Conservation (phyloP, 1,284 basidiomycete species). For the Apiotrichum domesticum region DNA sequence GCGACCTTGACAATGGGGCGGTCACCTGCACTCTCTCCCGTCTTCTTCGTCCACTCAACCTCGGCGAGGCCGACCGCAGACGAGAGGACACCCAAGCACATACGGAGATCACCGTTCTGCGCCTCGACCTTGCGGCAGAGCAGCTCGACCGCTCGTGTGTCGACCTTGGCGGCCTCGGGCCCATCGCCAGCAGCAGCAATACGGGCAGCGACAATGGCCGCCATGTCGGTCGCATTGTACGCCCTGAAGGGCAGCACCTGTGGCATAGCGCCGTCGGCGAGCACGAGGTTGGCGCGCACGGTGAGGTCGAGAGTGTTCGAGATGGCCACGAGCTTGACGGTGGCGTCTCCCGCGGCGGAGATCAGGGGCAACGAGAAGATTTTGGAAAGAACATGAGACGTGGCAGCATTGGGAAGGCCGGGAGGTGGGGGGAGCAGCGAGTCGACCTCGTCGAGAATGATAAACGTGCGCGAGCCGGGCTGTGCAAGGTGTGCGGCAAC, state of each 20-base stretch:
- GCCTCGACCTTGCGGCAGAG: constrained; percentile 46
- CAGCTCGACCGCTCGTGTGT: constrained; percentile 43
- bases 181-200: constrained; percentile 16
- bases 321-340: constrained; percentile 45
- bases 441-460: constrained; percentile 48
- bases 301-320: constrained; percentile 48
- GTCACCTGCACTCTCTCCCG: constrained; percentile 5
- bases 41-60: constrained; percentile 43
- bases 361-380: constrained; percentile 41
- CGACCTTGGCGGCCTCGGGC: constrained; percentile 28
- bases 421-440: constrained; percentile 42
- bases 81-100: constrained; percentile 45
- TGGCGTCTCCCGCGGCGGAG: constrained; percentile 16
- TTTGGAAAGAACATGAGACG: constrained; percentile 40
- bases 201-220: constrained; percentile 39
- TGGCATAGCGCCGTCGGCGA: constrained; percentile 35
- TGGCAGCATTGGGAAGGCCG: constrained; percentile 28
- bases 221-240: constrained; percentile 42
- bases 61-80: constrained; percentile 43
- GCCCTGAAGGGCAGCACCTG: constrained; percentile 43
- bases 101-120: constrained; percentile 47
- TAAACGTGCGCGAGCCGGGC: constrained; percentile 23
- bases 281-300: constrained; percentile 39
- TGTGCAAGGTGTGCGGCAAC: constrained; percentile 22
- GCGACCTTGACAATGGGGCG: constrained; percentile 34